phyloP scores from a whole-genome alignment of 208 protist species.

The Leishmania lainsoni region DNA sequence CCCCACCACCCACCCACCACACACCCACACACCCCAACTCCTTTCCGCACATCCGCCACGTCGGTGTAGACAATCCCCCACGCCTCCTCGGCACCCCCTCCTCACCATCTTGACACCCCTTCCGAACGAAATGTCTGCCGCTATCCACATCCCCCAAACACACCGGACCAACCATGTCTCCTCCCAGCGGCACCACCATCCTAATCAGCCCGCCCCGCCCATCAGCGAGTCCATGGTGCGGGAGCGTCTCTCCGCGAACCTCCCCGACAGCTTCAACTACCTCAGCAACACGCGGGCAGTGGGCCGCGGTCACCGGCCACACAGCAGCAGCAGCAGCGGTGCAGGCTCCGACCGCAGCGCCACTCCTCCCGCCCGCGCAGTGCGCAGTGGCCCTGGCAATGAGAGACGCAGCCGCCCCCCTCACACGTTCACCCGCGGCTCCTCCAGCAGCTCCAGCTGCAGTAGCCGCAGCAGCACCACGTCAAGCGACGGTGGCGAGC shows the following conservation, averaged over 20 bases:
- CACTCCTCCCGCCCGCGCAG: neutral
- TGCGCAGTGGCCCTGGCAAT: neutral
- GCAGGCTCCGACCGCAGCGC: neutral
- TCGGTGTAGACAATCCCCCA: neutral
- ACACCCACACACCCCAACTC: neutral
- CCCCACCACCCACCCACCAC: too few species aligned
- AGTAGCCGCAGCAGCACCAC: neutral
- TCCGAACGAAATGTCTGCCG: slow-evolving; percentile 5
- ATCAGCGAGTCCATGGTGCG: slow-evolving; percentile 33
- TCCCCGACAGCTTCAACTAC: slow-evolving; percentile 20
- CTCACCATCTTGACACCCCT: neutral
- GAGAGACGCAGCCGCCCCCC: slow-evolving; percentile 14
- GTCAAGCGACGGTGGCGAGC: neutral
- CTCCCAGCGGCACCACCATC: slow-evolving; percentile 1
- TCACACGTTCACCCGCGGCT: neutral
- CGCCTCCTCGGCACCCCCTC: neutral
- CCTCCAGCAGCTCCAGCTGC: slow-evolving; percentile 9
- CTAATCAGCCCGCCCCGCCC: neutral
- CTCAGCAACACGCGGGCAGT: slow-evolving; percentile 10
- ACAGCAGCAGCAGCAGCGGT: slow-evolving; percentile 21
- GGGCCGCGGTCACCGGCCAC: neutral
- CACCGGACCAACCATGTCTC: neutral
- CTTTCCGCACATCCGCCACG: neutral
- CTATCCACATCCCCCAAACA: slow-evolving; percentile 17
- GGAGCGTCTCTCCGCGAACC: slow-evolving; percentile 26